Percentiles rank a stretch among this genome's conserved stretches.
phyloP scores from a whole-genome alignment of 1,284 basidiomycete genomes.

The Pseudozyma tsukubaensis region DNA sequence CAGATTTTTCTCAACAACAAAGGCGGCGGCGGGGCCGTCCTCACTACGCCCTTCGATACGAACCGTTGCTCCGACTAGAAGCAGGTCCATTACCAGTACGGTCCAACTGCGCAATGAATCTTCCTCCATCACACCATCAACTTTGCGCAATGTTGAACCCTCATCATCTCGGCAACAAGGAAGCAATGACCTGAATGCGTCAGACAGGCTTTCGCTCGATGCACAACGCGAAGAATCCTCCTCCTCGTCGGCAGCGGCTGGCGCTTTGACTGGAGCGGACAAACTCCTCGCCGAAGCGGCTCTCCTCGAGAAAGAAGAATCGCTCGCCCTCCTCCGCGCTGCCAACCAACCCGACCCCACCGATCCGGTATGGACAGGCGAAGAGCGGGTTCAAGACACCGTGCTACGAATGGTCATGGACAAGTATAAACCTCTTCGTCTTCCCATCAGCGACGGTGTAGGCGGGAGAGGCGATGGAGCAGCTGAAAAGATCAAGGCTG shows the following conservation, averaged over 20 bases:
- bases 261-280: slow-evolving; percentile 24
- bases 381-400: slow-evolving; percentile 59
- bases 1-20: too few species aligned
- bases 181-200: too few species aligned
- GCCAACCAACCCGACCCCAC: slow-evolving; percentile 20
- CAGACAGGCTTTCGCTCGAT: too few species aligned
- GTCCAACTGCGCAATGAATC: too few species aligned
- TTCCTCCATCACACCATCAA: too few species aligned
- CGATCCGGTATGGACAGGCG: slow-evolving; percentile 60
- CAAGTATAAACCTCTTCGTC: slow-evolving; percentile 62
- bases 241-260: not conserved
- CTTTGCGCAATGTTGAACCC: too few species aligned
- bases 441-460: not conserved
- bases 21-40: too few species aligned
- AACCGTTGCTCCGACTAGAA: too few species aligned
- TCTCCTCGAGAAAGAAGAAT: slow-evolving; percentile 26
- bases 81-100: too few species aligned
- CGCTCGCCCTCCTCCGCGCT: not conserved
- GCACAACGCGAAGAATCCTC: too few species aligned
- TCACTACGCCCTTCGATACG: too few species aligned
- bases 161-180: too few species aligned
- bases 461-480: slow-evolving; percentile 15
- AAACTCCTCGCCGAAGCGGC: slow-evolving; percentile 31
- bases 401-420: slow-evolving; percentile 65
- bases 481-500: slow-evolving; percentile 49